Evolutionary conservation across 148 eudicot species (phyloP).

Genomic region (Rhododendron simsii): DNA sequence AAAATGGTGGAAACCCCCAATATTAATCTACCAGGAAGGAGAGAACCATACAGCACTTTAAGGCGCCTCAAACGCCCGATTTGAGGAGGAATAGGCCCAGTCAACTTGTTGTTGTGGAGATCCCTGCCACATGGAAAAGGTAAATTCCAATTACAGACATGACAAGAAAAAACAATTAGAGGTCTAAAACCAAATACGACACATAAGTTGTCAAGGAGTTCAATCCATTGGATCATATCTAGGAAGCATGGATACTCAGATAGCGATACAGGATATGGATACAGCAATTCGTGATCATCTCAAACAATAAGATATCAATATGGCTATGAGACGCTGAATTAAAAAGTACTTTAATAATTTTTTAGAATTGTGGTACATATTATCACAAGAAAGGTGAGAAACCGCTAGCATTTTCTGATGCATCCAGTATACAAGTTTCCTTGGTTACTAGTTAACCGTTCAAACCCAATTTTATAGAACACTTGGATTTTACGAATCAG

Average conservation of each 20-base stretch:
- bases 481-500: not conserved
- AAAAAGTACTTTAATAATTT: not conserved
- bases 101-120: slow-evolving; percentile 92
- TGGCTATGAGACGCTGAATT: not conserved
- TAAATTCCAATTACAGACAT: not conserved
- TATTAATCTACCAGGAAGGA: not conserved
- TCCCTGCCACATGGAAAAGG: slow-evolving; percentile 50
- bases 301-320: not conserved
- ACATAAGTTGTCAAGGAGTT: not conserved
- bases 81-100: slow-evolving; percentile 96
- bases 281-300: not conserved
- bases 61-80: slow-evolving; percentile 75
- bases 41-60: slow-evolving; percentile 40
- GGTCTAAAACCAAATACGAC: not conserved
- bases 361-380: not conserved
- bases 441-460: not conserved
- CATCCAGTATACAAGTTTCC: not conserved
- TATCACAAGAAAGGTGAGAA: not conserved
- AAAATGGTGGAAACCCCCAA: not conserved
- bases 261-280: not conserved
- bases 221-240: not conserved
- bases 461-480: not conserved
- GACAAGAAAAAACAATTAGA: not conserved
- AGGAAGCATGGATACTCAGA: not conserved
- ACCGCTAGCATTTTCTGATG: not conserved